Evolutionary conservation across 306 rosid genomes (phyloP).

Genomic region (Sindora glabra): DNA sequence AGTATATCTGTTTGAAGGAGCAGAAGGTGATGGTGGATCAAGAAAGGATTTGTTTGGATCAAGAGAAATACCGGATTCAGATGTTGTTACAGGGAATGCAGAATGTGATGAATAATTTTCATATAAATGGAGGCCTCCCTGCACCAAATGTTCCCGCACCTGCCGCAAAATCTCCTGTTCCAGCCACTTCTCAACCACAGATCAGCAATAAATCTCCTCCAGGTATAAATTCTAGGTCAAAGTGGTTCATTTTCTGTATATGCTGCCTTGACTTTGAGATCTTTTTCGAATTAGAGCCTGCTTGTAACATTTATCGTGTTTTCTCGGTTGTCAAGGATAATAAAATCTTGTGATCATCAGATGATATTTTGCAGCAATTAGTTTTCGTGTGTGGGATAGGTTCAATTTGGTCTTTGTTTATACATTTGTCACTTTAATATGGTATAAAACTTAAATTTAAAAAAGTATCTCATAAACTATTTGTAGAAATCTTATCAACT

Average conservation of each 20-base stretch:
- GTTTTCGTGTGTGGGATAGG: not conserved
- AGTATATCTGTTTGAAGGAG: conserved; percentile 66
- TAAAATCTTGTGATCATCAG: too few species aligned
- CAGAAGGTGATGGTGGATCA: conserved; percentile 59
- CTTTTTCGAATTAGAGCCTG: not conserved
- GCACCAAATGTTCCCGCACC: conserved; percentile 1
- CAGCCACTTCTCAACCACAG: conserved; percentile 20
- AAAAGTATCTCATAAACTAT: too few species aligned
- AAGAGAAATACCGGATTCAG: conserved; percentile 56
- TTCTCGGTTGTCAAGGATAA: too few species aligned
- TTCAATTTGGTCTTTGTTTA: not conserved
- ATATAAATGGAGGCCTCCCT: conserved; percentile 16
- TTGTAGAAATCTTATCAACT: too few species aligned
- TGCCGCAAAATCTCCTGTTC: not conserved
- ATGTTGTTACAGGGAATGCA: conserved; percentile 58
- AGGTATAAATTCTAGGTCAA: conserved; percentile 23
- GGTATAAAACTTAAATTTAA: not conserved
- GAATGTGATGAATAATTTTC: conserved; percentile 40
- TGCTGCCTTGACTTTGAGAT: not conserved
- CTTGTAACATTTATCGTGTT: too few species aligned
- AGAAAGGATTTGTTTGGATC: conserved; percentile 45
- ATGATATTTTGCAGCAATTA: not conserved
- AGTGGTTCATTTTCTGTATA: not conserved
- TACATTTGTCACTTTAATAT: not conserved
- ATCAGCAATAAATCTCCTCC: conserved; percentile 11